Percentiles rank a stretch among this genome's conserved stretches.
These are phyloP conservation scores for Pontederia crassipes DNA, from an alignment of 176 grass and related monocot genomes.

Conservation along the genomic window DNA sequence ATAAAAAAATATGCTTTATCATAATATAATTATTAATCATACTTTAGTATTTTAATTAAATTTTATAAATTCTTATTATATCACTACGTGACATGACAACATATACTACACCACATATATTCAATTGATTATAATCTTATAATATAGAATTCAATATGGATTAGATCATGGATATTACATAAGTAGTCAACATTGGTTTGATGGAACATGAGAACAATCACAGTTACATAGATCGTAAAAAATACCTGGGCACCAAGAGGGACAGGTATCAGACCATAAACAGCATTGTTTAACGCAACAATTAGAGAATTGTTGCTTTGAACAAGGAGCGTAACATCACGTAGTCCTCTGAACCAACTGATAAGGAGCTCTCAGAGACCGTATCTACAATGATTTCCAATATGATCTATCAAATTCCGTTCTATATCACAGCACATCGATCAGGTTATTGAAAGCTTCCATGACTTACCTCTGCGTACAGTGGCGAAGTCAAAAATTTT, in stretches of 20 bases:
- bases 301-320: constrained; percentile 82
- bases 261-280: constrained; percentile 78
- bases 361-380: constrained; percentile 77
- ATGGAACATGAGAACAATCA: too few species aligned
- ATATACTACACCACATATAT: too few species aligned
- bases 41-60: too few species aligned
- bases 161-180: too few species aligned
- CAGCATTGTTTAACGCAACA: constrained; percentile 52
- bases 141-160: too few species aligned
- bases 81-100: too few species aligned
- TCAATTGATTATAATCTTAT: too few species aligned
- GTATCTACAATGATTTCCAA: constrained; percentile 57
- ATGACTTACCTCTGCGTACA: constrained; percentile 60
- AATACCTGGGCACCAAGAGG: constrained; percentile 95
- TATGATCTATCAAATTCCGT: constrained; percentile 5
- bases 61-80: too few species aligned
- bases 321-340: constrained; percentile 85
- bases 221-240: neutral
- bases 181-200: too few species aligned
- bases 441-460: neutral
- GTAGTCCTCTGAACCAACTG: constrained; percentile 79
- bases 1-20: too few species aligned
- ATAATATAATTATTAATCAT: too few species aligned
- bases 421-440: constrained; percentile 8
- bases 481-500: too few species aligned